These are phyloP conservation scores for Trichocomaceae sp. DNA, from an alignment of 2,329 filamentous ascomycete species.

Conservation along the genomic window DNA sequence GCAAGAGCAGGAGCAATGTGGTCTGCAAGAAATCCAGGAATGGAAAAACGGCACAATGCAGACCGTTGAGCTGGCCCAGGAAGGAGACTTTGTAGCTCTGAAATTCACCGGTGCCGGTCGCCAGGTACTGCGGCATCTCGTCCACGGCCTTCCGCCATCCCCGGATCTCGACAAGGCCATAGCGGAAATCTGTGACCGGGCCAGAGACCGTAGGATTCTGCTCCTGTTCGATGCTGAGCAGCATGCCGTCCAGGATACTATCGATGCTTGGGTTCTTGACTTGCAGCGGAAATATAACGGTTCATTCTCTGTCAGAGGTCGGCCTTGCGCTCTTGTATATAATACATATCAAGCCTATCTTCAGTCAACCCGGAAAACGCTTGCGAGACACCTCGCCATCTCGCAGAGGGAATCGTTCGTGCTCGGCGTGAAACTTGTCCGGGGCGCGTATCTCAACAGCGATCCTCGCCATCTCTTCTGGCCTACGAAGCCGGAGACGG, in stretches of 20 bases:
- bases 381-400: slow-evolving; percentile 55
- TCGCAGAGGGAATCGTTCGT: slow-evolving; percentile 57
- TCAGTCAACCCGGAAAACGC: slow-evolving; percentile 52
- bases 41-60: slow-evolving; percentile 72
- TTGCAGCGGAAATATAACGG: slow-evolving; percentile 71
- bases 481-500: slow-evolving; percentile 63
- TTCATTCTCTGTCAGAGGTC: slow-evolving; percentile 28
- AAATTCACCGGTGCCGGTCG: slow-evolving; percentile 82
- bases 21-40: slow-evolving; percentile 29
- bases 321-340: slow-evolving; percentile 60
- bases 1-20: background rate
- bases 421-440: slow-evolving; percentile 66
- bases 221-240: slow-evolving; percentile 84
- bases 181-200: slow-evolving; percentile 66
- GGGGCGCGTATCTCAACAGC: slow-evolving; percentile 64
- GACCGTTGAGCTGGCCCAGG: slow-evolving; percentile 49
- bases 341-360: slow-evolving; percentile 73
- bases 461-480: slow-evolving; percentile 65
- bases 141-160: slow-evolving; percentile 56
- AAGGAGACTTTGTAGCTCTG: slow-evolving; percentile 58
- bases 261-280: slow-evolving; percentile 70
- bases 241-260: slow-evolving; percentile 65
- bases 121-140: slow-evolving; percentile 62
- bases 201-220: slow-evolving; percentile 60
- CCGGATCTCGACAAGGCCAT: slow-evolving; percentile 62